These are phyloP conservation scores for Colletotrichum magnum DNA, from an alignment of 2,329 filamentous ascomycete genomes.

Conservation along the genomic window DNA sequence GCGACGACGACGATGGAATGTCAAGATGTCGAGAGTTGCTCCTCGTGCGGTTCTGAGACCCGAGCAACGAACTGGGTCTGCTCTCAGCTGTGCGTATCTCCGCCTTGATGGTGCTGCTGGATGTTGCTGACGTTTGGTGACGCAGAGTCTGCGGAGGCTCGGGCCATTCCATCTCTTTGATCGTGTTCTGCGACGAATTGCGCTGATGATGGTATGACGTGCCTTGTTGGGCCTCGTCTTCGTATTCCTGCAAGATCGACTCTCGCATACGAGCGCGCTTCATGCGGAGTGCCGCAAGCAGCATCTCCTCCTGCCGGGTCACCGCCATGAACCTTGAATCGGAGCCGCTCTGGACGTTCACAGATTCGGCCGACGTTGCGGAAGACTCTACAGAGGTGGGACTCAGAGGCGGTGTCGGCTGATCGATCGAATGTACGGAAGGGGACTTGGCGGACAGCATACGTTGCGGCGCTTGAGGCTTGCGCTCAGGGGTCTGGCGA, in stretches of 20 bases:
- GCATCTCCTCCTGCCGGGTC: constrained; percentile 70
- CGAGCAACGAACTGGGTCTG: constrained; percentile 5
- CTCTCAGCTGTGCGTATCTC: constrained; percentile 13
- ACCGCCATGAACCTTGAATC: constrained; percentile 68
- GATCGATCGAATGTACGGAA: constrained; percentile 49
- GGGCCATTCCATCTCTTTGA: constrained; percentile 34
- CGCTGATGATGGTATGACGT: constrained; percentile 30
- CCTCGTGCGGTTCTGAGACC: constrained; percentile 1
- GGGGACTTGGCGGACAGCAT: constrained; percentile 30
- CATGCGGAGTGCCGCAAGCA: constrained; percentile 69
- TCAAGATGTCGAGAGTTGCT: constrained; percentile 19
- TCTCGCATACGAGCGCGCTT: constrained; percentile 71
- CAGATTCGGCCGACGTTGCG: constrained; percentile 56
- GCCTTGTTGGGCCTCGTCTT: constrained; percentile 48
- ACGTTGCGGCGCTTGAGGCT: constrained; percentile 14
- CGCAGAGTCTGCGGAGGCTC: constrained; percentile 37
- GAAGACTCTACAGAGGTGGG: constrained; percentile 67
- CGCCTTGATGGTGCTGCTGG: constrained; percentile 39
- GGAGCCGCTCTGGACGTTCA: constrained; percentile 50
- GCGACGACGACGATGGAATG: background rate
- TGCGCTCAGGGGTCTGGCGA: background rate
- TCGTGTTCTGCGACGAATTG: constrained; percentile 37
- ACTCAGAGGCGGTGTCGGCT: constrained; percentile 66
- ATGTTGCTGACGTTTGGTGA: constrained; percentile 39
- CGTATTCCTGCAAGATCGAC: constrained; percentile 59